Conservation (phyloP, 371 early-diverging fungal genomes). For the Apophysomyces sp. region DNA sequence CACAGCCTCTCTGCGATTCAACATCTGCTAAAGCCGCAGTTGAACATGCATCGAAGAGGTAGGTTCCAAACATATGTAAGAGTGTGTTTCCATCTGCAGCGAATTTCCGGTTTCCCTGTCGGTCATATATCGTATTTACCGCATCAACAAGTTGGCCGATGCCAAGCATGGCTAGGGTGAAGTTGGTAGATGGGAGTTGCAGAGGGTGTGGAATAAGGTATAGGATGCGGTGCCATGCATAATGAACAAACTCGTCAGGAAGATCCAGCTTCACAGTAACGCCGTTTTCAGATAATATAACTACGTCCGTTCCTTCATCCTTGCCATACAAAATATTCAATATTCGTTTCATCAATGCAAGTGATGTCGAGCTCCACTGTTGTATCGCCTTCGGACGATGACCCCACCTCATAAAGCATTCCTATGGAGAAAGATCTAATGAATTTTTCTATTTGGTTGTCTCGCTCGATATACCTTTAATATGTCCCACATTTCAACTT, state of each 20-base stretch:
- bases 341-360: slow-evolving; percentile 62
- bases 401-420: slow-evolving; percentile 68
- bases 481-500: slow-evolving; percentile 76
- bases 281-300: slow-evolving; percentile 52
- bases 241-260: slow-evolving; percentile 60
- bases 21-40: slow-evolving; percentile 23
- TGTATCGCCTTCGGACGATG: slow-evolving; percentile 67
- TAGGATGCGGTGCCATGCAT: slow-evolving; percentile 73
- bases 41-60: slow-evolving; percentile 70
- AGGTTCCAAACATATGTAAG: slow-evolving; percentile 76
- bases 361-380: slow-evolving; percentile 68
- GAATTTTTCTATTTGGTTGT: background rate
- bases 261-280: slow-evolving; percentile 66
- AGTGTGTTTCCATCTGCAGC: slow-evolving; percentile 77
- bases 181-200: slow-evolving; percentile 60
- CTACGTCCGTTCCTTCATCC: slow-evolving; percentile 54
- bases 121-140: slow-evolving; percentile 46
- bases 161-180: slow-evolving; percentile 65
- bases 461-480: slow-evolving; percentile 36
- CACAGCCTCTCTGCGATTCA: slow-evolving; percentile 59
- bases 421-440: slow-evolving; percentile 10
- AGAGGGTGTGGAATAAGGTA: slow-evolving; percentile 68
- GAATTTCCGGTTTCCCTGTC: slow-evolving; percentile 8
- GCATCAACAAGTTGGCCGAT: slow-evolving; percentile 64
- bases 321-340: slow-evolving; percentile 64